Base-by-base conservation (phyloP, 306 rosid genomes). In the Ceratonia siliqua region DNA sequence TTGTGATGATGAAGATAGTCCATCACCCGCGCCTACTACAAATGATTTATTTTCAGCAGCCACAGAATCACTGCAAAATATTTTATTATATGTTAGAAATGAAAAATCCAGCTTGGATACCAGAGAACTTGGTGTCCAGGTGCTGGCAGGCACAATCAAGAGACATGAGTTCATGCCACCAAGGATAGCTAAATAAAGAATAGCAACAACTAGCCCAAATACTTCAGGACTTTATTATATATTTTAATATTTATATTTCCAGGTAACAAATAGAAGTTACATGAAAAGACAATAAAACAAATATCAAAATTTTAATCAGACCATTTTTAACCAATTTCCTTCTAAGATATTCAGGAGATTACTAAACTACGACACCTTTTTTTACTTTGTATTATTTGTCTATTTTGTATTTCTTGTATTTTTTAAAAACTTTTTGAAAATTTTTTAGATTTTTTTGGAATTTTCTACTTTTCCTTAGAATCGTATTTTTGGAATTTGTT, bases 21-120 rank as follows among this genome's bases (percentile, higher is more conserved):
- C 93, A 74, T 90, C 96, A 72, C 58, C 77, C 57, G 64, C 75
- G 68, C 85, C 80, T 15, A 78, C 39, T 56, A 75, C 18, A 24
- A 56, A 20, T 20, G 33, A n/a, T n/a, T n/a, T n/a, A n/a, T n/a
- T 73, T 76, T 87, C 92, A 38, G 78, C 4, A 38, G 76, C 80
- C 64, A 49, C 87, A 48, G 79, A 80, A 76, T 89, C 91, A 85
- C 97, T 94, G 93, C 83, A 88, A 84, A 46, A 81, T n/a, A 63
- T 22, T 67, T 69, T 35, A 78, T 72, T 25, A 70, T n/a, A n/a
- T n/a, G n/a, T 82, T 49, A 77, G 73, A 66, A 1, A 18, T 41
- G 28, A 49, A 38, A 71, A 61, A 13, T 33, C 35, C 62, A 48
- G 21, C 69, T 52, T 21, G 55, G 43, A n/a, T n/a, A n/a, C n/a